Percentiles rank a stretch among this genome's conserved stretches.
Evolutionary conservation across 1,139 yeast species (phyloP).

Genomic region (Candida smagusa): DNA sequence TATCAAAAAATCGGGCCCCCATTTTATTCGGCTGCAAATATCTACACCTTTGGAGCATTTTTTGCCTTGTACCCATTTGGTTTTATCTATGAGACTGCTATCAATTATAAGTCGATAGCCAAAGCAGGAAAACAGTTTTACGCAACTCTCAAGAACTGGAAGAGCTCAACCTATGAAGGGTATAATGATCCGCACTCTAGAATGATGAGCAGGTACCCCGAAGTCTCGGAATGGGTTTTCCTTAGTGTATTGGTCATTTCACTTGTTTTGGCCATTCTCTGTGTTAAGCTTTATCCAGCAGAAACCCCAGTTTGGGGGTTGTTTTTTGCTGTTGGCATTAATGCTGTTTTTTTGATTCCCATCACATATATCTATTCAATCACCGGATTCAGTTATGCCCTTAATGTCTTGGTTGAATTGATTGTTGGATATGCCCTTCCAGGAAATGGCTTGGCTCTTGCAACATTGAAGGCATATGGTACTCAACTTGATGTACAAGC

Average conservation of each 20-base stretch:
- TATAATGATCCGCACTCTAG: constrained; percentile 15
- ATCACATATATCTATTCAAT: constrained; percentile 15
- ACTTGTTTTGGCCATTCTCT: constrained; percentile 14
- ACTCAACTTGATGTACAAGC: constrained; percentile 32
- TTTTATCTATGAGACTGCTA: constrained; percentile 10
- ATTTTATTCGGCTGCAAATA: constrained; percentile 32
- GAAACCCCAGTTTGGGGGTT: constrained; percentile 22
- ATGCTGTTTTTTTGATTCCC: constrained; percentile 20
- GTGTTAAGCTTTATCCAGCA: constrained; percentile 18
- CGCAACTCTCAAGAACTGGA: constrained; percentile 6
- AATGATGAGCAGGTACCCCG: constrained; percentile 14
- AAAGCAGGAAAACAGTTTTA: constrained; percentile 7
- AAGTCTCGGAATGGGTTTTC: constrained; percentile 18
- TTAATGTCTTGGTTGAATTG: constrained; percentile 20
- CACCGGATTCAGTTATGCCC: constrained; percentile 18
- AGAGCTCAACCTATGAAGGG: constrained; percentile 12
- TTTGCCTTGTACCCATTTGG: constrained; percentile 18
- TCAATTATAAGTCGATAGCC: constrained; percentile 9
- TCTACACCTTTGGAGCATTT: constrained; percentile 16
- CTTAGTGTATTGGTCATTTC: constrained; percentile 12
- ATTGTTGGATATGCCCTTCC: constrained; percentile 20
- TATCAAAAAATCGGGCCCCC: constrained; percentile 36
- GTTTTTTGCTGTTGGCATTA: constrained; percentile 20
- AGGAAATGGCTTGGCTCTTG: constrained; percentile 20
- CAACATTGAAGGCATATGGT: constrained; percentile 19